phyloP scores from a whole-genome alignment of 352 stramenopile genomes.

The Elongisporangium senticosum region DNA sequence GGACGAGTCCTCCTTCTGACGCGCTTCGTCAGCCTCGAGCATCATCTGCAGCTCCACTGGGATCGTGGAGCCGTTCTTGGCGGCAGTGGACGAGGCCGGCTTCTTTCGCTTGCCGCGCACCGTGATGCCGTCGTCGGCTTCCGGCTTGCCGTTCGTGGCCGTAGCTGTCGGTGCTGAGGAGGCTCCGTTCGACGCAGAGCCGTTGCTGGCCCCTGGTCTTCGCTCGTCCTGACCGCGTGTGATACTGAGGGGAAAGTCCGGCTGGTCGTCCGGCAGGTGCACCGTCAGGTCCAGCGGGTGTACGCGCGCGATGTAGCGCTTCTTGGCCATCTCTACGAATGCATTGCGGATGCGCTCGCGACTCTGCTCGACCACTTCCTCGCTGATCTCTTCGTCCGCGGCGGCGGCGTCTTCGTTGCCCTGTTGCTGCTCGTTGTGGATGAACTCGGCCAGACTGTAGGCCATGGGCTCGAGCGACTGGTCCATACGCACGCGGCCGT shows the following conservation, averaged over 20 bases:
- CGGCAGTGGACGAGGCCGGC: conserved; percentile 10
- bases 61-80: conserved; percentile 30
- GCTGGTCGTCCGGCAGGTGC: conserved; percentile 45
- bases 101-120: conserved; percentile 70
- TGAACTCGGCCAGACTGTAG: conserved; percentile 64
- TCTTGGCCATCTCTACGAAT: conserved; percentile 89
- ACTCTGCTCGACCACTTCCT: conserved; percentile 68
- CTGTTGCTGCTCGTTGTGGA: conserved; percentile 27
- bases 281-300: conserved; percentile 79
- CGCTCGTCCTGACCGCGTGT: conserved; percentile 37
- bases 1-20: conserved; percentile 36
- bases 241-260: conserved; percentile 59
- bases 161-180: conserved; percentile 4
- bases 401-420: conserved; percentile 10
- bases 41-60: conserved; percentile 85
- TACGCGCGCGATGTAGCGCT: conserved; percentile 81
- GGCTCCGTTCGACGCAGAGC: conserved; percentile 6
- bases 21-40: conserved; percentile 65
- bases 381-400: conserved; percentile 56
- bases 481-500: conserved; percentile 78
- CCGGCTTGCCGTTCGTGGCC: conserved; percentile 12
- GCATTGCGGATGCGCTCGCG: conserved; percentile 45
- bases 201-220: conserved; percentile 11
- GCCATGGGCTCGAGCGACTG: conserved; percentile 83
- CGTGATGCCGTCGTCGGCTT: conserved; percentile 61